phyloP scores from a whole-genome alignment of 805 yeast species.

The Yarrowia bubula region DNA sequence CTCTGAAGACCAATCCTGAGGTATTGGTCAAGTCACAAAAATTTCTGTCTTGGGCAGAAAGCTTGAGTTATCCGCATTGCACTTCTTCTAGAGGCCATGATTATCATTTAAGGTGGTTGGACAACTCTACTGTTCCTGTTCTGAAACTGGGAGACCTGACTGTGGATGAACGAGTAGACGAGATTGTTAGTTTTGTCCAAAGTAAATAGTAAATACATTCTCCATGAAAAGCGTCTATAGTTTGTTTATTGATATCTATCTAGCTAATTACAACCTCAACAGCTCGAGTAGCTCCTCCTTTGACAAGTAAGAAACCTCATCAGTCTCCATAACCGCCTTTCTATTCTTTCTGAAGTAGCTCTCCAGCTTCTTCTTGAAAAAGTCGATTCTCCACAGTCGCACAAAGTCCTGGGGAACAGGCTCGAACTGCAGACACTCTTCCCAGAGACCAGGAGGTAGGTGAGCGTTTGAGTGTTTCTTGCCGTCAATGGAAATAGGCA shows the following conservation, averaged over 20 bases:
- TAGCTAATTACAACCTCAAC: conserved; percentile 30
- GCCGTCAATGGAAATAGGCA: neutral
- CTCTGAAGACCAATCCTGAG: neutral
- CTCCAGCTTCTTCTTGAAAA: neutral
- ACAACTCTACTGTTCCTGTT: neutral
- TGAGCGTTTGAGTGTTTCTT: neutral
- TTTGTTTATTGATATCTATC: neutral
- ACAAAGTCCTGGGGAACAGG: conserved; percentile 8
- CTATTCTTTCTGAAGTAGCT: neutral
- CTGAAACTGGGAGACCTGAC: neutral
- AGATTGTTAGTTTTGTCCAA: neutral
- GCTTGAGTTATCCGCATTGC: conserved; percentile 2
- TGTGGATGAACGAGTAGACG: neutral
- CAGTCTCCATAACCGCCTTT: neutral
- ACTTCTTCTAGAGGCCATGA: neutral
- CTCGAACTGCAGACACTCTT: neutral
- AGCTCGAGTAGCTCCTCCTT: conserved; percentile 5
- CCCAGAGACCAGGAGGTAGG: conserved; percentile 15
- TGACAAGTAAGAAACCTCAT: neutral
- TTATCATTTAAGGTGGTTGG: conserved; percentile 1
- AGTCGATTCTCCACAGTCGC: conserved; percentile 1
- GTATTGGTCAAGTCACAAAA: neutral
- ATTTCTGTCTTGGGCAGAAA: neutral
- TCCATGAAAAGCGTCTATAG: too few relatives aligned
- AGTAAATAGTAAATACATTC: neutral